phyloP scores from a whole-genome alignment of 2,329 filamentous ascomycete species.

The Pseudohalonectria lignicola region DNA sequence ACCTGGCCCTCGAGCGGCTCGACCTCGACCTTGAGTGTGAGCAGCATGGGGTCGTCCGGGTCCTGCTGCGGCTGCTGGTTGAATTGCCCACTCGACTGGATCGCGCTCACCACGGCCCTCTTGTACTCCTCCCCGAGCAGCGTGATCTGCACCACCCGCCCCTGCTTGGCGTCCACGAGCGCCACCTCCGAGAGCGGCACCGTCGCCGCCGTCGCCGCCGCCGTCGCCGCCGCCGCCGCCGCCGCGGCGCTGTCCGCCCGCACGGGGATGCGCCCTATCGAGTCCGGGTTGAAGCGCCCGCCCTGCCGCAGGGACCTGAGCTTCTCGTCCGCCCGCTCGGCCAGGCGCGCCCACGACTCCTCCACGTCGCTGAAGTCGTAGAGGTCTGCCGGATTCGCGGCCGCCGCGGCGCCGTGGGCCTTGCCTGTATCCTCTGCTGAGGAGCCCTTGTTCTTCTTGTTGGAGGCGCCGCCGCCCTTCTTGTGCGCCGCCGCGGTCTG shows the following conservation, averaged over 20 bases:
- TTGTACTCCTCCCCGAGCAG: constrained; percentile 9
- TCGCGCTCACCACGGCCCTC: constrained; percentile 11
- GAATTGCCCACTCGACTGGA: constrained; percentile 10
- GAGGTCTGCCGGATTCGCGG: constrained; percentile 5
- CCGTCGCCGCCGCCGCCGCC: not conserved
- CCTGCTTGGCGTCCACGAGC: constrained; percentile 10
- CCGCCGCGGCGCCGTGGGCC: constrained; percentile 2
- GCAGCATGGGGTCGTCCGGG: constrained; percentile 48
- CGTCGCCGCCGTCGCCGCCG: not conserved
- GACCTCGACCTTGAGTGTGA: constrained; percentile 40
- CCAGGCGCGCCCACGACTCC: constrained; percentile 9
- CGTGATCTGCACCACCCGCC: constrained; percentile 12
- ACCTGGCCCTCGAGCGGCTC: constrained; percentile 36
- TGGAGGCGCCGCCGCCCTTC: constrained; percentile 8
- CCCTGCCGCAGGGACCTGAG: constrained; percentile 9
- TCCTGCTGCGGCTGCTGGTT: constrained; percentile 32
- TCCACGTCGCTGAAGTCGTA: constrained; percentile 11
- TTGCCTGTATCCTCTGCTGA: constrained; percentile 1
- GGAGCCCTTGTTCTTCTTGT: constrained; percentile 3
- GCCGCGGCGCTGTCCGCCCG: not conserved
- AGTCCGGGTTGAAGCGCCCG: constrained; percentile 9
- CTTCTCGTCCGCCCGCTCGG: constrained; percentile 9
- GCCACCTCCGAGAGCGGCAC: constrained; percentile 11
- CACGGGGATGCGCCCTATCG: constrained; percentile 8
- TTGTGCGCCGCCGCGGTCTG: constrained; percentile 5